Base-by-base conservation (phyloP, 139 green algal genomes). In the Yamagishiella unicocca region DNA sequence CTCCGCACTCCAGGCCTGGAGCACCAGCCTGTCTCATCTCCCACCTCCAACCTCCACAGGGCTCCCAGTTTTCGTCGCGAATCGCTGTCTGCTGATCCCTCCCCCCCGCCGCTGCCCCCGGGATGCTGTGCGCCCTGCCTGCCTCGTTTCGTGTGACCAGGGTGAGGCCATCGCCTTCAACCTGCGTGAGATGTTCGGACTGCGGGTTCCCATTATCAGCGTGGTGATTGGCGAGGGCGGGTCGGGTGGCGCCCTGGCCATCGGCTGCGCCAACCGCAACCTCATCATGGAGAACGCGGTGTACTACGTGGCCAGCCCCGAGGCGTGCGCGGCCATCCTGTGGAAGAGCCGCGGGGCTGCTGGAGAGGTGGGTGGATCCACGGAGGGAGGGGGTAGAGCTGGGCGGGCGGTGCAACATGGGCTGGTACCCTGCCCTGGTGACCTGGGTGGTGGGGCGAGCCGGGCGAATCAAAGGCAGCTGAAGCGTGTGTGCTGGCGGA, bases 151-250 rank as follows among this genome's bases (percentile, higher is more conserved):
- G n/a, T n/a, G n/a, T n/a, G n/a, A 12, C n/a, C 92, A 98, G 96
- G 97, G 97, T 24, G 97, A 99, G 94, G 97, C 97, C 35, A 99
- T 99, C 78, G 97, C 97, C 0, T 89, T 96, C 80, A 99, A 99
- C 92, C 92, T 99, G 91, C 91, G 97, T 0, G 97, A 99, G 93
- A 99, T 99, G 97, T 99, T 99, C 93, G 96, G 96, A 24, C 92
- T 99, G 68, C 92, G 94, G 1, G 97, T 99, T 83, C 97, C 97
- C 71, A 97, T 99, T 86, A 95, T 99, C 90, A 94, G 84, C 8
- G 84, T 98, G 25, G 97, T 99, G 4, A 99, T 99, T 84, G 97
- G 97, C 6, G 97, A 99, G 94, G 97, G 97, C 31, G 97, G 97
- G 67, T 97, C 92, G 19, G 97, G 96, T 33, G 97, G 97, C 68